Evolutionary conservation across 2,329 filamentous ascomycete species (phyloP).

Genomic region (Hysterium pulicare): DNA sequence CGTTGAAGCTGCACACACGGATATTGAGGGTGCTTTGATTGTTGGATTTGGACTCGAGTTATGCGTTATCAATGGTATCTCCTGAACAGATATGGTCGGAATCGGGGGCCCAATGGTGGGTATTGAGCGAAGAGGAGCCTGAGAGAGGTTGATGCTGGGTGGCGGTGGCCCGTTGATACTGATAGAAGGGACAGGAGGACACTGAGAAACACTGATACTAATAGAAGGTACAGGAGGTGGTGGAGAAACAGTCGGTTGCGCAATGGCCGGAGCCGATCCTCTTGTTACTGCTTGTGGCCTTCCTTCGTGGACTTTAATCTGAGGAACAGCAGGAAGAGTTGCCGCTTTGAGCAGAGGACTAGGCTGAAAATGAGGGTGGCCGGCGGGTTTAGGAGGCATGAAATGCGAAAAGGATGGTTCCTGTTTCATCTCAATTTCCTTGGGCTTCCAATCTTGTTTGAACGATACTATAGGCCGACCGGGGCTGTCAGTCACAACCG

Average conservation of each 20-base stretch:
- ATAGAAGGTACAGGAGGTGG: too few relatives aligned
- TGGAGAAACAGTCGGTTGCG: too few relatives aligned
- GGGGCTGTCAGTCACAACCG: conserved; percentile 83
- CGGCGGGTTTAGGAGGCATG: conserved; percentile 16
- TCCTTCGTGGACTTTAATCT: too few relatives aligned
- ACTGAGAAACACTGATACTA: conserved; percentile 6
- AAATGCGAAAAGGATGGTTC: conserved; percentile 31
- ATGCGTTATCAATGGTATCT: neutral
- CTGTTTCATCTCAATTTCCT: conserved; percentile 68
- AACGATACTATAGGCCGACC: conserved; percentile 98
- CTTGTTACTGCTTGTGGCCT: conserved; percentile 44
- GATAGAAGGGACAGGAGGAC: conserved; percentile 6
- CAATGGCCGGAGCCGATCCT: too few relatives aligned
- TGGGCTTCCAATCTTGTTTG: conserved; percentile 75
- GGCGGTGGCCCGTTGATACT: conserved; percentile 7
- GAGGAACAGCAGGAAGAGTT: conserved; percentile 46
- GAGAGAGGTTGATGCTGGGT: conserved; percentile 30
- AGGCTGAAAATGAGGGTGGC: conserved; percentile 16
- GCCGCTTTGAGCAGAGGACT: conserved; percentile 35
- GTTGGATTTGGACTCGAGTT: conserved; percentile 11
- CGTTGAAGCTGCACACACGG: conserved; percentile 14
- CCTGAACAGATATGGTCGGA: conserved; percentile 21
- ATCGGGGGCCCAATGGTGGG: conserved; percentile 20
- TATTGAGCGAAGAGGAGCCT: conserved; percentile 13
- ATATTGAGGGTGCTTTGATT: conserved; percentile 21